Conservation (phyloP, 2,329 filamentous ascomycete species). For the Penicillium corylophilum region DNA sequence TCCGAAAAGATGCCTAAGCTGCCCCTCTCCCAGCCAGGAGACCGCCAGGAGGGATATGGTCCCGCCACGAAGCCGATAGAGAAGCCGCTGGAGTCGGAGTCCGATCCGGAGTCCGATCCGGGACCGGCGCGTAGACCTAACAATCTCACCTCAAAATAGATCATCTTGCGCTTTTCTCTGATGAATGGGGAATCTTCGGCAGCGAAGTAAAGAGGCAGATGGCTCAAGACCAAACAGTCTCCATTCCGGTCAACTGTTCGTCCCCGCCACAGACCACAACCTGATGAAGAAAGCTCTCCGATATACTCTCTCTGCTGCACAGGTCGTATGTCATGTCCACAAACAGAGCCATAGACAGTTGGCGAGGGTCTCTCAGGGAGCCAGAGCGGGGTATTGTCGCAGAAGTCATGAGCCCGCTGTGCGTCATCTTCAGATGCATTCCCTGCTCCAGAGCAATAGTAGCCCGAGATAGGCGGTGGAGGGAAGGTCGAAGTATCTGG, state of each 20-base stretch:
- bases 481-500: slow-evolving; percentile 61
- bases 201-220: slow-evolving; percentile 58
- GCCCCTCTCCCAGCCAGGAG: slow-evolving; percentile 64
- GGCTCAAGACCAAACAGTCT: slow-evolving; percentile 55
- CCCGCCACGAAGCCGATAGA: slow-evolving; percentile 61
- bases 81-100: slow-evolving; percentile 51
- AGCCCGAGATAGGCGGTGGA: slow-evolving; percentile 57
- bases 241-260: slow-evolving; percentile 42
- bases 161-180: slow-evolving; percentile 48
- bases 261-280: slow-evolving; percentile 47
- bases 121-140: slow-evolving; percentile 41
- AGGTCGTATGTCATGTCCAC: slow-evolving; percentile 47
- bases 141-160: slow-evolving; percentile 61
- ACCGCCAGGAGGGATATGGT: slow-evolving; percentile 61
- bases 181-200: slow-evolving; percentile 50
- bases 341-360: slow-evolving; percentile 44
- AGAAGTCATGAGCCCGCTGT: slow-evolving; percentile 58
- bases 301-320: slow-evolving; percentile 43
- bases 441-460: slow-evolving; percentile 55
- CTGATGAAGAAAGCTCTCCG: slow-evolving; percentile 37
- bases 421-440: slow-evolving; percentile 58
- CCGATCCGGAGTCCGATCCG: slow-evolving; percentile 29
- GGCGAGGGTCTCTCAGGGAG: slow-evolving; percentile 46
- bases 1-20: slow-evolving; percentile 62
- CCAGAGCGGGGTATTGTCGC: slow-evolving; percentile 52